Percentiles rank a stretch among this genome's conserved stretches.
phyloP scores from a whole-genome alignment of 495 filamentous ascomycete genomes.

The Aspergillus steynii region DNA sequence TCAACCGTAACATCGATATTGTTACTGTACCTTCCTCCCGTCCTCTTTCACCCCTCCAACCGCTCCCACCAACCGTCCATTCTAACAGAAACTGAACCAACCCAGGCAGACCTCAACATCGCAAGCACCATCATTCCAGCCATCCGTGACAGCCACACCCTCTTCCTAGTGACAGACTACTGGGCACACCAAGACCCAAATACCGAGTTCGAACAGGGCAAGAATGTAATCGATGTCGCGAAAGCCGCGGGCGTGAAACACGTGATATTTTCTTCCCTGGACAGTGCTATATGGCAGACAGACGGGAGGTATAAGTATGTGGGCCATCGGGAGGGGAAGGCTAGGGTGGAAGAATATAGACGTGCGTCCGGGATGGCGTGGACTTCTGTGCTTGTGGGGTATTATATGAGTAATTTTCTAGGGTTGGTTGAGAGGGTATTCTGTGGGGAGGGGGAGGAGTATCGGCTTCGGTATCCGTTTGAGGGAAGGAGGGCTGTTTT shows the following conservation, averaged over 20 bases:
- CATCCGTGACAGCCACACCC: slow-evolving; percentile 37
- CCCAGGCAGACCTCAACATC: slow-evolving; percentile 50
- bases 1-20: slow-evolving; percentile 20
- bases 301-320: slow-evolving; percentile 23
- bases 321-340: slow-evolving; percentile 39
- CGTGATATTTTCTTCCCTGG: slow-evolving; percentile 28
- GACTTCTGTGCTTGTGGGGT: slow-evolving; percentile 58
- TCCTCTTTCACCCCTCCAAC: not conserved
- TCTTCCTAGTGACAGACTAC: slow-evolving; percentile 26
- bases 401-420: slow-evolving; percentile 57
- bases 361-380: slow-evolving; percentile 42
- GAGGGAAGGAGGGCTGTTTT: slow-evolving; percentile 32
- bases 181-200: slow-evolving; percentile 18
- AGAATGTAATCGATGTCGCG: slow-evolving; percentile 54
- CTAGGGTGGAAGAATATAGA: slow-evolving; percentile 42
- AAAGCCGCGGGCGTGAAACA: slow-evolving; percentile 24
- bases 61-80: not conserved
- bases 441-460: slow-evolving; percentile 14
- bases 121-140: slow-evolving; percentile 42
- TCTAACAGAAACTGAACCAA: not conserved
- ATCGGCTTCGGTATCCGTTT: slow-evolving; percentile 18
- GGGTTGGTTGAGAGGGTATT: not conserved
- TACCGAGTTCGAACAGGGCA: slow-evolving; percentile 51
- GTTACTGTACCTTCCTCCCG: slow-evolving; percentile 17
- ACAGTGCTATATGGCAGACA: slow-evolving; percentile 18